Base-by-base conservation (phyloP, 768 basidiomycete genomes). In the Fomitopsis pulvina region DNA sequence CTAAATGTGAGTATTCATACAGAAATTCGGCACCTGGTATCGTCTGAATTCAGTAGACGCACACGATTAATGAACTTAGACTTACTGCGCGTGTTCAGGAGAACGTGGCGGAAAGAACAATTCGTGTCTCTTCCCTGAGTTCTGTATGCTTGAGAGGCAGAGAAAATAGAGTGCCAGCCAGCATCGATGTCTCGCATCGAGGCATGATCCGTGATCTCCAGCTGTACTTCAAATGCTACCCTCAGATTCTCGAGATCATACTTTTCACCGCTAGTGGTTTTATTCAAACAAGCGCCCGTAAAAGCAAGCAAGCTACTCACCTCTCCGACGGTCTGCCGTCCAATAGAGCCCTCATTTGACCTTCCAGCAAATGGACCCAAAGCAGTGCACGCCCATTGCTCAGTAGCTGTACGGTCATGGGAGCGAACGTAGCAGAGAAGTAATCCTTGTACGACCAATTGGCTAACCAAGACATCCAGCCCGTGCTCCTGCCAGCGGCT, bases 151-250 rank as follows among this genome's bases (percentile, higher is more conserved):
- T 28, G 34, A 2, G 59, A 56, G 0, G 46, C 42, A 18, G 50
- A 21, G 44, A 50, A 47, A 14, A 18, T 46, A 4, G 28, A 32
- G 3, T 20, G 14, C 50, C 50, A 54, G 22, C 42, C 22, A 5
- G 53, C 6, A 11, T 38, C 45, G 41, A 25, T 32, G 22, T 18
- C 41, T n/a, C 30, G 9, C 12, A 56, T 25, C 5, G 22, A 32
- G 11, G 41, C 40, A 30, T 54, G 46, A 20, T 55, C 50, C 32
- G 52, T 37, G 25, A 58, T 51, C 45, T 59, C 55, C 16, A 65
- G 25, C n/a, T 50, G 43, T n/a, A 63, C 62, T 27, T 59, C 60
- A 51, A 63, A 65, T 6, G 62, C 62, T 9, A 65, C 47, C 14
- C 51, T 21, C 49, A 52, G 51, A 16, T 55, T 32, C 10, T 27